A percentile compares a stretch with the other conserved stretches of the same genome.
Evolutionary conservation across 768 basidiomycete genomes (phyloP).

Genomic region (Megacollybia marginata): DNA sequence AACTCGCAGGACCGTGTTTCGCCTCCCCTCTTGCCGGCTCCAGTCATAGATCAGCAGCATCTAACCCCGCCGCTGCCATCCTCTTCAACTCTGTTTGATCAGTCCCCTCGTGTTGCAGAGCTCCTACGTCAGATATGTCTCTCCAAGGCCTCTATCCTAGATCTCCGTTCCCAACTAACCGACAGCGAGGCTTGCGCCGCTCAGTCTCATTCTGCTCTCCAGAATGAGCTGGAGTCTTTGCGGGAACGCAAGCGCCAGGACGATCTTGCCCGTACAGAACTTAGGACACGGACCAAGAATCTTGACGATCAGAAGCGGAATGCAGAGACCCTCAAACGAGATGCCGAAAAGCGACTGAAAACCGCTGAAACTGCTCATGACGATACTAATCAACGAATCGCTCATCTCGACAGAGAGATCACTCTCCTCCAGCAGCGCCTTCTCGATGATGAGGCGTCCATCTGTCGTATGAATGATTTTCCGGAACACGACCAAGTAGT

Average conservation of each 20-base stretch:
- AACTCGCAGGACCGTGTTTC: conserved; percentile 11
- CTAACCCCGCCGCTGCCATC: conserved; percentile 8
- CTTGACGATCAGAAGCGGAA: conserved; percentile 82
- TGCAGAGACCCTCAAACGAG: conserved; percentile 73
- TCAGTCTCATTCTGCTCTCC: conserved; percentile 58
- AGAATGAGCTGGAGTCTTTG: conserved; percentile 64
- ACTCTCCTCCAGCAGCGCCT: conserved; percentile 44
- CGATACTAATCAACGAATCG: conserved; percentile 49
- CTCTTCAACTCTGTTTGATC: conserved; percentile 45
- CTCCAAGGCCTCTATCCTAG: conserved; percentile 53
- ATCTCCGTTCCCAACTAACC: conserved; percentile 62
- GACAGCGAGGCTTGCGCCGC: conserved; percentile 51
- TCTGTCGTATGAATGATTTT: conserved; percentile 36
- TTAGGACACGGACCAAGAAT: conserved; percentile 75
- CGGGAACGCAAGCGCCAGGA: conserved; percentile 76
- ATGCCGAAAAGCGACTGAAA: conserved; percentile 85
- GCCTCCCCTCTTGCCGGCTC: conserved; percentile 18
- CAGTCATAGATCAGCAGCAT: conserved; percentile 2
- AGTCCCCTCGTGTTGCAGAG: conserved; percentile 66
- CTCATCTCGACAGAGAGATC: conserved; percentile 57
- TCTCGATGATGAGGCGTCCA: conserved; percentile 44
- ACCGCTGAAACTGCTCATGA: conserved; percentile 59
- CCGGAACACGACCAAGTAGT: conserved; percentile 51
- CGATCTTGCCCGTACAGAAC: conserved; percentile 68
- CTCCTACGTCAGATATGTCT: conserved; percentile 66